phyloP scores from a whole-genome alignment of 2,329 filamentous ascomycete genomes.

The Fusarium sp. region DNA sequence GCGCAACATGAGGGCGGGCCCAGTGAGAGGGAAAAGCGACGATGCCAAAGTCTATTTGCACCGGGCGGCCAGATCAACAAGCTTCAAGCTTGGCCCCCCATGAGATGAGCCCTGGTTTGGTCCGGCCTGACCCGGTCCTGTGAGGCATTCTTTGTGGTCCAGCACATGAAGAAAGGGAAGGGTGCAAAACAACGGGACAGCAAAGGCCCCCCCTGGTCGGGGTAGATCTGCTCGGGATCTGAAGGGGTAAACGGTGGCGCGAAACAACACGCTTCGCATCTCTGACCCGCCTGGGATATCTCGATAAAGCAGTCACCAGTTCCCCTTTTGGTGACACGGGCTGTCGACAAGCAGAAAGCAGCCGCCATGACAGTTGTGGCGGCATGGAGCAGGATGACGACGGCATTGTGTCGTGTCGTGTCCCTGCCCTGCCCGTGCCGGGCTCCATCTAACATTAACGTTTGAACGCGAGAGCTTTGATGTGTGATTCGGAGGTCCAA shows the following conservation, averaged over 20 bases:
- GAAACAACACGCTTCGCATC: slow-evolving; percentile 24
- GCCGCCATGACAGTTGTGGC: slow-evolving; percentile 40
- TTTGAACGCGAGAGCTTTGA: slow-evolving; percentile 1
- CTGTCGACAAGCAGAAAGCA: not conserved
- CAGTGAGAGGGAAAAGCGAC: slow-evolving; percentile 21
- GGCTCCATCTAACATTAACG: slow-evolving; percentile 16
- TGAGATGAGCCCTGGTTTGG: slow-evolving; percentile 27
- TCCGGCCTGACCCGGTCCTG: slow-evolving; percentile 34
- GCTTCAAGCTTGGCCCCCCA: slow-evolving; percentile 28
- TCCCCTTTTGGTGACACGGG: slow-evolving; percentile 9
- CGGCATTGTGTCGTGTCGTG: slow-evolving; percentile 5
- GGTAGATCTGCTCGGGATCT: slow-evolving; percentile 34
- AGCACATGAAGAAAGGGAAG: not conserved
- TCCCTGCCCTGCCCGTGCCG: not conserved
- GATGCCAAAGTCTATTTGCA: slow-evolving; percentile 46
- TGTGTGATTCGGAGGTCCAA: slow-evolving; percentile 7
- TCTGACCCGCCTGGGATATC: slow-evolving; percentile 22
- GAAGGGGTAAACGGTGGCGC: slow-evolving; percentile 23
- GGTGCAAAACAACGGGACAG: slow-evolving; percentile 18
- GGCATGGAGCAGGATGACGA: slow-evolving; percentile 17
- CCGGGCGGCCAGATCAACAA: slow-evolving; percentile 31
- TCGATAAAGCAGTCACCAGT: slow-evolving; percentile 25
- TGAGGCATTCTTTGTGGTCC: not conserved
- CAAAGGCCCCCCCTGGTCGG: not conserved
- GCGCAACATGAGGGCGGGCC: slow-evolving; percentile 15